These are phyloP conservation scores for Podospora tetraspora DNA, from an alignment of 495 filamentous ascomycete genomes.

Conservation along the genomic window DNA sequence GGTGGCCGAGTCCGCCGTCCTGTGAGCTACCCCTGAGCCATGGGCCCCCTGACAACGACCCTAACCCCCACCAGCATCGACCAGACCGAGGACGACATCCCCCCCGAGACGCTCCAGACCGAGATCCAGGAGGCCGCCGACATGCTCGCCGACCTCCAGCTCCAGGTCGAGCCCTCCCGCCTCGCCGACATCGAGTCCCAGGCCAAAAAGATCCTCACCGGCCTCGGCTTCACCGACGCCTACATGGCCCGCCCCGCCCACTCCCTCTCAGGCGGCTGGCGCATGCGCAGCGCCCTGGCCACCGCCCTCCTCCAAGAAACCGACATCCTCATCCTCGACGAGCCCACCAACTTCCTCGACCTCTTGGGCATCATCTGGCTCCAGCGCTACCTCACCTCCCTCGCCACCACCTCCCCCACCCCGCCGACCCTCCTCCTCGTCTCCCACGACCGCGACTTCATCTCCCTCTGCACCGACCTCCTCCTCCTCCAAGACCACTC, in stretches of 20 bases:
- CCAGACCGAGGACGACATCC: conserved; percentile 50
- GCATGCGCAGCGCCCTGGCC: conserved; percentile 66
- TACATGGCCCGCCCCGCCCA: conserved; percentile 51
- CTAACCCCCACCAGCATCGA: conserved; percentile 39
- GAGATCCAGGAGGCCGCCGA: conserved; percentile 62
- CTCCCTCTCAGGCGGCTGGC: conserved; percentile 73
- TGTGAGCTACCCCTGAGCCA: conserved; percentile 36
- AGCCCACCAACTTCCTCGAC: conserved; percentile 82
- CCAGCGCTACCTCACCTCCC: conserved; percentile 57
- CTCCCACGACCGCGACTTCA: conserved; percentile 75
- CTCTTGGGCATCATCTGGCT: conserved; percentile 80
- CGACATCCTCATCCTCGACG: conserved; percentile 78
- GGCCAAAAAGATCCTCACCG: conserved; percentile 58
- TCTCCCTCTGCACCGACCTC: conserved; percentile 68
- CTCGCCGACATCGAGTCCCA: conserved; percentile 51
- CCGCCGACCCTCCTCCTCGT: conserved; percentile 61
- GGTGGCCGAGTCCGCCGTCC: conserved; percentile 47
- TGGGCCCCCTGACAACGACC: not conserved
- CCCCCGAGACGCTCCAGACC: conserved; percentile 46
- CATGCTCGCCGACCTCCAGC: conserved; percentile 56
- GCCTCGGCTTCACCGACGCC: conserved; percentile 66
- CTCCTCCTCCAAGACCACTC: conserved; percentile 64
- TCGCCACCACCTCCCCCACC: conserved; percentile 32
- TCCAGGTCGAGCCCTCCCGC: conserved; percentile 49
- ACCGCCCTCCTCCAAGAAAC: conserved; percentile 61